Evolutionary conservation across 108 stramenopile genomes (phyloP).

Genomic region (Cyclostephanos invisitatus): DNA sequence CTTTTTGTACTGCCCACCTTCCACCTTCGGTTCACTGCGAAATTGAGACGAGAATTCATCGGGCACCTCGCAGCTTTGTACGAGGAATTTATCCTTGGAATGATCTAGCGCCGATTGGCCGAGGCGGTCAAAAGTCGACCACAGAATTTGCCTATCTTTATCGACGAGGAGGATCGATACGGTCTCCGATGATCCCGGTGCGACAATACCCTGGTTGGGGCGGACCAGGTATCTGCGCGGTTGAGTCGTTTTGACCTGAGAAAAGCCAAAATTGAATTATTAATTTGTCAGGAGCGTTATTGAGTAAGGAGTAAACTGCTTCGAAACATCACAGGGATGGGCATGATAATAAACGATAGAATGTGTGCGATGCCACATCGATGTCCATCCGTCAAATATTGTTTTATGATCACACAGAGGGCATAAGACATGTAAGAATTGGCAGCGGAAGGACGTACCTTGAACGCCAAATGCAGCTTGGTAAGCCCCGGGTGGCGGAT

Average conservation of each 20-base stretch:
- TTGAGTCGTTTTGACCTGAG: slow-evolving; percentile 90
- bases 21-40: slow-evolving; percentile 28
- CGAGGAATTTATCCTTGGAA: slow-evolving; percentile 91
- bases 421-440: too few species aligned
- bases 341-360: not conserved
- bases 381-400: too few species aligned
- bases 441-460: slow-evolving; percentile 53
- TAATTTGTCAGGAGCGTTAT: not conserved
- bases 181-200: slow-evolving; percentile 71
- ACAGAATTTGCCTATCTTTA: slow-evolving; percentile 81
- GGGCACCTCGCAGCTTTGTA: slow-evolving; percentile 70
- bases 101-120: slow-evolving; percentile 91
- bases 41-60: slow-evolving; percentile 53
- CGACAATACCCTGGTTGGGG: slow-evolving; percentile 89
- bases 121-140: slow-evolving; percentile 83
- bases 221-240: slow-evolving; percentile 90
- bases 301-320: not conserved
- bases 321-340: not conserved
- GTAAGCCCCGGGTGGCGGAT: slow-evolving; percentile 70
- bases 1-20: slow-evolving; percentile 41
- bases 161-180: slow-evolving; percentile 87
- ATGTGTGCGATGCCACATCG: too few species aligned
- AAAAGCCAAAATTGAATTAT: not conserved
- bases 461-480: slow-evolving; percentile 73
- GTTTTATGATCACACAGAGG: too few species aligned